A percentile compares a stretch with the other conserved stretches of the same genome.
These are phyloP conservation scores for Fagopyrum esculentum DNA, from an alignment of 148 eudicot genomes.

Conservation along the genomic window DNA sequence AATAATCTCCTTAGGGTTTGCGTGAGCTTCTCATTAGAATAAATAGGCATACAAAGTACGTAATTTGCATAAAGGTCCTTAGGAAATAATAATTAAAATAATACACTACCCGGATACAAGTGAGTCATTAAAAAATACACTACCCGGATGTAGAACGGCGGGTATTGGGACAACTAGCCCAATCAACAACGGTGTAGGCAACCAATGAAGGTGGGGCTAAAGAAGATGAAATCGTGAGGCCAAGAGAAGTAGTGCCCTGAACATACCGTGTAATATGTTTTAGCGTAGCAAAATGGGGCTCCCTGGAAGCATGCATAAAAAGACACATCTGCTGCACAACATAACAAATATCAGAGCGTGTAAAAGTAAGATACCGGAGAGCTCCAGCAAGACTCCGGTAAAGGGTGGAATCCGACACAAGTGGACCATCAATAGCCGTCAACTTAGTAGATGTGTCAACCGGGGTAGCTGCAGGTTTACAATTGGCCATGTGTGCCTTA, in stretches of 20 bases:
- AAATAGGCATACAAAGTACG: no score
- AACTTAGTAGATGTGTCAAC: slow-evolving; percentile 9
- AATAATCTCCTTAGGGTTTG: no score
- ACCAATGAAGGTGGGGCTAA: background rate
- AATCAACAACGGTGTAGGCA: no score
- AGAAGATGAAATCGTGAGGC: background rate
- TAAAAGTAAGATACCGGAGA: background rate
- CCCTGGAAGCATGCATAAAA: background rate
- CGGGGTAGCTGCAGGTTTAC: background rate
- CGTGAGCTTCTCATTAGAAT: no score
- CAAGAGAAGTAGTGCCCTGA: background rate
- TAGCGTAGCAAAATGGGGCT: background rate
- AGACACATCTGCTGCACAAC: background rate
- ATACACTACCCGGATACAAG: background rate
- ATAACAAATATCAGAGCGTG: background rate
- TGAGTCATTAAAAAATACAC: slow-evolving; percentile 7
- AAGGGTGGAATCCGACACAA: background rate
- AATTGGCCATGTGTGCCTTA: slow-evolving; percentile 5
- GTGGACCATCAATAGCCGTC: background rate
- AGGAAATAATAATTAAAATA: no score
- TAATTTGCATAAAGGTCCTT: no score
- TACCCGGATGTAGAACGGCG: no score
- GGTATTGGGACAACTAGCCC: no score
- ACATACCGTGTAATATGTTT: background rate
- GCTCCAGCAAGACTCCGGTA: no score